phyloP scores from a whole-genome alignment of 768 basidiomycete species.

The Leccinum barrowsii region DNA sequence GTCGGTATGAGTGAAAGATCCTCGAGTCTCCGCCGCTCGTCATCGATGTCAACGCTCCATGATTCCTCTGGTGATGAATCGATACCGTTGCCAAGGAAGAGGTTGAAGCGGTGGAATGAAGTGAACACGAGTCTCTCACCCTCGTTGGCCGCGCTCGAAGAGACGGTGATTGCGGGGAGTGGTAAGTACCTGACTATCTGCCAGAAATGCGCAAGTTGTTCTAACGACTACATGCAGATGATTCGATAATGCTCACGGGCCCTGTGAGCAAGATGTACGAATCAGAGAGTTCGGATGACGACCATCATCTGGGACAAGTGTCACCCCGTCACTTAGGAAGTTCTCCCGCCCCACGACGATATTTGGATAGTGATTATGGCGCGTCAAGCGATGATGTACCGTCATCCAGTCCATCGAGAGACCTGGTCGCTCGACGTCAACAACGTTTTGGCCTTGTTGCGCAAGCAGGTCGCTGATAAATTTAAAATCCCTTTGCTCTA shows the following conservation, averaged over 20 bases:
- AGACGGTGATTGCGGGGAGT: slow-evolving; percentile 33
- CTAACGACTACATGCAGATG: slow-evolving; percentile 34
- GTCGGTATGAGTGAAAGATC: slow-evolving; percentile 2
- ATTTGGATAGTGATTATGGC: slow-evolving; percentile 33
- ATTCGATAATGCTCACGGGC: slow-evolving; percentile 40
- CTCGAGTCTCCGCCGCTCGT: slow-evolving; percentile 23
- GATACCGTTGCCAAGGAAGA: slow-evolving; percentile 17
- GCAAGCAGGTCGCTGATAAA: slow-evolving; percentile 6
- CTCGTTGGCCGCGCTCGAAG: slow-evolving; percentile 20
- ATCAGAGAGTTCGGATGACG: slow-evolving; percentile 56
- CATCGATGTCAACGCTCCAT: slow-evolving; percentile 21
- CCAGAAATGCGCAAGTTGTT: background rate
- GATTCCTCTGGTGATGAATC: slow-evolving; percentile 16
- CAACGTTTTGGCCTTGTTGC: slow-evolving; percentile 28
- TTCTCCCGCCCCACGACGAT: slow-evolving; percentile 53
- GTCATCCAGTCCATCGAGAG: slow-evolving; percentile 46
- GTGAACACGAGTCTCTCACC: slow-evolving; percentile 13
- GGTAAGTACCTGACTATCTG: slow-evolving; percentile 19
- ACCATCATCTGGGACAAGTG: slow-evolving; percentile 59
- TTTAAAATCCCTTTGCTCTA: slow-evolving; percentile 8
- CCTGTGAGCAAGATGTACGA: background rate
- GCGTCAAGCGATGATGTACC: slow-evolving; percentile 48
- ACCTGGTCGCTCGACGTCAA: slow-evolving; percentile 39
- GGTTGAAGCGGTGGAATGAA: slow-evolving; percentile 23
- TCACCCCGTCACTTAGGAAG: slow-evolving; percentile 61